Conservation (phyloP, 208 protist species). For the Trypanosomatidae sp. region DNA sequence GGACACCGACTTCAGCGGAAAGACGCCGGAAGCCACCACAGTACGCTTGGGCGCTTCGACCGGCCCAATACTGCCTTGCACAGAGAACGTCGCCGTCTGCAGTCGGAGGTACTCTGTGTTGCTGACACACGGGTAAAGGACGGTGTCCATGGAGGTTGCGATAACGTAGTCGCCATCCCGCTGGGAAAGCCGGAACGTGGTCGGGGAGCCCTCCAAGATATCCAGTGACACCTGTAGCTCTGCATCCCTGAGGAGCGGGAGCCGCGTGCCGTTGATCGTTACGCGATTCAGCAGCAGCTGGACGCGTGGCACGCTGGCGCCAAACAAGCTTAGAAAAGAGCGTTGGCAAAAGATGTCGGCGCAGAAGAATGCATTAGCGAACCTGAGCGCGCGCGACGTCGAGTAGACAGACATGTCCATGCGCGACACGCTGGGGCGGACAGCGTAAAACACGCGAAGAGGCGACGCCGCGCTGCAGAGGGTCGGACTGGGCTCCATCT, state of each 20-base stretch:
- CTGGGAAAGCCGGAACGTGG: conserved; percentile 23
- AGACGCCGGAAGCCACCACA: conserved; percentile 49
- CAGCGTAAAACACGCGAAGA: conserved; percentile 57
- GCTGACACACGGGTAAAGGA: conserved; percentile 47
- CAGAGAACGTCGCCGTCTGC: conserved; percentile 57
- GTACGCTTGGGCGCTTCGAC: conserved; percentile 19
- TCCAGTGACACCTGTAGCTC: conserved; percentile 48
- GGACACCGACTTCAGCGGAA: conserved; percentile 58
- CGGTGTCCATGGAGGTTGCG: conserved; percentile 18
- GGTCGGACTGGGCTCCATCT: conserved; percentile 45
- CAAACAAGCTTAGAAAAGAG: conserved; percentile 65
- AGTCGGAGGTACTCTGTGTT: conserved; percentile 57
- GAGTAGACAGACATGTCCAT: conserved; percentile 64
- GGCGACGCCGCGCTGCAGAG: conserved; percentile 34
- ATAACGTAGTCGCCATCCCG: conserved; percentile 30
- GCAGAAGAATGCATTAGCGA: conserved; percentile 56
- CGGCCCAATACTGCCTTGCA: conserved; percentile 36
- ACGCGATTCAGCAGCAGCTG: conserved; percentile 58
- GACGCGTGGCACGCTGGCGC: conserved; percentile 38
- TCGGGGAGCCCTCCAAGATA: conserved; percentile 44
- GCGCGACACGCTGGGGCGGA: conserved; percentile 46
- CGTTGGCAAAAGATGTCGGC: conserved; percentile 68
- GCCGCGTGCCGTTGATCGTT: conserved; percentile 28
- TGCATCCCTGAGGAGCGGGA: conserved; percentile 33
- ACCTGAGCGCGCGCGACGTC: conserved; percentile 49